A percentile compares a stretch with the other conserved stretches of the same genome.
phyloP scores from a whole-genome alignment of 225 moss, liverwort and hornwort genomes.

The Anthoceros angustus region DNA sequence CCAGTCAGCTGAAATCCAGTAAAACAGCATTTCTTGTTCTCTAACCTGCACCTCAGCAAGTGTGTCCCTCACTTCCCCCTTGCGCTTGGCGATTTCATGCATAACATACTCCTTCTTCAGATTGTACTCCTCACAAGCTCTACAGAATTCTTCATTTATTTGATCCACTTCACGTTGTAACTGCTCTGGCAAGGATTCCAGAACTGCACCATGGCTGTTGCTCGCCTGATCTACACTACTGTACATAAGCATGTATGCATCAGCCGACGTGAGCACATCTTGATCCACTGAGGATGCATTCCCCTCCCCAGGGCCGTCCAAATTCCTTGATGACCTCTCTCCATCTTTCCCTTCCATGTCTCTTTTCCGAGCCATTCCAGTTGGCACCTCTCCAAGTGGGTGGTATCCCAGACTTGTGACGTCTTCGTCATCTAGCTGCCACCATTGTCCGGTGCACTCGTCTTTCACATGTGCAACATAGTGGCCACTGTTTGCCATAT shows the following conservation, averaged over 20 bases:
- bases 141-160: constrained; percentile 73
- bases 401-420: constrained; percentile 89
- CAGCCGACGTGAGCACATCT: constrained; percentile 76
- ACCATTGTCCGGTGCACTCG: constrained; percentile 83
- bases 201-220: constrained; percentile 14
- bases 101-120: constrained; percentile 60
- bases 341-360: constrained; percentile 40
- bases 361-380: constrained; percentile 32
- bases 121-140: constrained; percentile 54
- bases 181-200: constrained; percentile 51
- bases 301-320: constrained; percentile 3
- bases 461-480: constrained; percentile 97
- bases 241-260: constrained; percentile 99
- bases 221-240: constrained; percentile 40
- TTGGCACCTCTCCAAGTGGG: constrained; percentile 62
- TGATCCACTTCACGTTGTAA: constrained; percentile 65
- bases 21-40: constrained; percentile 50
- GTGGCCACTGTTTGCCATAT: constrained; percentile 95
- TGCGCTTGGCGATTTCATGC: constrained; percentile 52
- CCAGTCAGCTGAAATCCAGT: constrained; percentile 89
- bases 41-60: constrained; percentile 53
- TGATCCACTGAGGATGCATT: constrained; percentile 27
- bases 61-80: constrained; percentile 56
- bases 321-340: constrained; percentile 10
- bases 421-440: constrained; percentile 98